Base-by-base conservation (phyloP, 1,284 basidiomycete species). In the Malassezia equina region DNA sequence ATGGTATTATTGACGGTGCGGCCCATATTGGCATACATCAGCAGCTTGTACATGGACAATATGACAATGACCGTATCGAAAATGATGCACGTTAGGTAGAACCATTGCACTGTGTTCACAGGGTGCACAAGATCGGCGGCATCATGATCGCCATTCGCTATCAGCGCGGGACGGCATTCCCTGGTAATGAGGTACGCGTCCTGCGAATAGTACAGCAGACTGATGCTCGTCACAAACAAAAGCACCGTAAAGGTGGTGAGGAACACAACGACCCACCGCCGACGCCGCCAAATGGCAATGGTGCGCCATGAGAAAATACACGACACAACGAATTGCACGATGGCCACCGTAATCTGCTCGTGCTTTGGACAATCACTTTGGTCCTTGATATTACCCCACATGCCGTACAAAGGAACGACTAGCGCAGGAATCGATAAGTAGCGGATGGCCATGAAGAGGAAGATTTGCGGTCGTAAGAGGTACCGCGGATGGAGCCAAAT, bases 261-360 rank as follows among this genome's bases (percentile, higher is more conserved):
- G 25, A 62, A 53, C 27, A 62, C 51, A 24, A 62, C 42, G 41
- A 69, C 61, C 7, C 61, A 55, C 9, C 55, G 55, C 27, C 60
- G 56, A 24, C 58, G 57, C 15, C 63, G 58, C 67, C 67, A 69
- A 19, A 69, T 69, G 2, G 65, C 67, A 21, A 64, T 49, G 9
- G 67, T 64, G 24, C 67, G 59, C 67, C 67, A 67, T 0, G 57
- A 61, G 15, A 69, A 64, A 8, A 62, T 56, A 15, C 55, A 47
- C 1, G 61, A 52, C 13, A 66, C 60, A 5, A 60, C 48, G 4
- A 66, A 45, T 34, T 67, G 64, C 9, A 69, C 67, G 21, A 66
- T 36, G 0, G 61, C 52, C 0, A 61, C 64, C 15, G 58, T 52
- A 7, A 61, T 31, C 23, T 64, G 60, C 36, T 52, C 52, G 29